Conservation (phyloP, 352 stramenopile genomes). For the Pelagophyceae sp. region DNA sequence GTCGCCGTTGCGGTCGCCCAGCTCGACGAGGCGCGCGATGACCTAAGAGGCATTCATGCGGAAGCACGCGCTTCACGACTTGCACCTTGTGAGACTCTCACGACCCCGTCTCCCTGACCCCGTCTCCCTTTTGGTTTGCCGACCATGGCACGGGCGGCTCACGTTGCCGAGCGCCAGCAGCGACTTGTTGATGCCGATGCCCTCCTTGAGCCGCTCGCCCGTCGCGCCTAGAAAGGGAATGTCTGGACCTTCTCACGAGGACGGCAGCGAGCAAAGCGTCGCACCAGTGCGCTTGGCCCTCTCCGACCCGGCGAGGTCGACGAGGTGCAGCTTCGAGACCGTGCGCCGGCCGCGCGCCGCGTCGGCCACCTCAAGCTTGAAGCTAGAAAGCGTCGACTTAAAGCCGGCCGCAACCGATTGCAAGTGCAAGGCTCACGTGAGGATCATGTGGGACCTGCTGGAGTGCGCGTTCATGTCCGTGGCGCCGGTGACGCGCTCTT, state of each 20-base stretch:
- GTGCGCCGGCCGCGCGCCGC: not conserved
- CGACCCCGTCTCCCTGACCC: too few species aligned
- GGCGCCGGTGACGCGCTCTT: slow-evolving; percentile 72
- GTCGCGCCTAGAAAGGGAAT: too few species aligned
- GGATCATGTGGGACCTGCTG: slow-evolving; percentile 88
- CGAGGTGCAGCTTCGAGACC: slow-evolving; percentile 76
- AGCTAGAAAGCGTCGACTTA: too few species aligned
- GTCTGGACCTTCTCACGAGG: too few species aligned
- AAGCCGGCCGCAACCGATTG: too few species aligned
- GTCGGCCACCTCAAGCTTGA: slow-evolving; percentile 70
- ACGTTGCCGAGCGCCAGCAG: slow-evolving; percentile 34
- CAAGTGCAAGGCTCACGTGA: too few species aligned
- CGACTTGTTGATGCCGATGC: slow-evolving; percentile 34
- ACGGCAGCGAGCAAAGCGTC: too few species aligned
- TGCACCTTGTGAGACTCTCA: too few species aligned
- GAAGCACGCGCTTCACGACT: too few species aligned
- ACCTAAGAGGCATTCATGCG: too few species aligned
- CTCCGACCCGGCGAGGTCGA: slow-evolving; percentile 95
- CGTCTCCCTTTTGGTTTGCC: too few species aligned
- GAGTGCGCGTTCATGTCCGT: slow-evolving; percentile 94
- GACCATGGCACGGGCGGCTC: too few species aligned
- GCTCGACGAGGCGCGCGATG: slow-evolving; percentile 21
- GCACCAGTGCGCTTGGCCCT: slow-evolving; percentile 59
- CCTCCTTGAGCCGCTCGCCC: slow-evolving; percentile 68
- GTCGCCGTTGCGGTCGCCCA: not conserved